Conservation (phyloP, 2,329 filamentous ascomycete genomes). For the Trichoderma polysporum region DNA sequence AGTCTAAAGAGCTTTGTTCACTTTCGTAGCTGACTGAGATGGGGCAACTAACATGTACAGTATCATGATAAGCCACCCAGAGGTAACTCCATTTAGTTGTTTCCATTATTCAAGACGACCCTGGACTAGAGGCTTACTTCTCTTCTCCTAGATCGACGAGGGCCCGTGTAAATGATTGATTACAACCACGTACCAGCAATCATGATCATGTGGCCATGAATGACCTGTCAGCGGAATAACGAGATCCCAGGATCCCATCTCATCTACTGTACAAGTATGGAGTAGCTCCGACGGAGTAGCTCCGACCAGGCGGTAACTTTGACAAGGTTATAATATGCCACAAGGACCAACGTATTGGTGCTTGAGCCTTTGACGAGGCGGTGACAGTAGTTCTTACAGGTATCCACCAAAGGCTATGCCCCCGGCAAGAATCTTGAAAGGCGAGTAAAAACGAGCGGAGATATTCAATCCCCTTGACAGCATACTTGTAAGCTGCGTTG, state of each 20-base stretch:
- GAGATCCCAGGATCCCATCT: background rate
- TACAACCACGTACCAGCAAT: background rate
- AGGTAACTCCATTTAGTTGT: too few species aligned
- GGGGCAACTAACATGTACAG: too few species aligned
- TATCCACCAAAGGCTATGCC: background rate
- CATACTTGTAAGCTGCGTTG: background rate
- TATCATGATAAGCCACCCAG: too few species aligned
- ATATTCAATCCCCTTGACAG: background rate
- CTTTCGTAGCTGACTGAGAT: too few species aligned
- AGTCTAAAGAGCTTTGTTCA: too few species aligned
- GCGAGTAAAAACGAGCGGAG: background rate
- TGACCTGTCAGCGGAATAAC: background rate
- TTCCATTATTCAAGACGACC: too few species aligned
- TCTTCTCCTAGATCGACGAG: background rate
- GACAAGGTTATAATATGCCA: background rate
- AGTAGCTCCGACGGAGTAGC: background rate
- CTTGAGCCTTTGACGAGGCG: background rate
- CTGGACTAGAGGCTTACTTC: background rate
- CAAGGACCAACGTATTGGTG: background rate
- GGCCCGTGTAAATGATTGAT: background rate
- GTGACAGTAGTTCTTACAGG: constrained; percentile 11
- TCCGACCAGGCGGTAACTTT: background rate
- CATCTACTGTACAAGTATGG: background rate
- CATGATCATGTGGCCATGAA: background rate
- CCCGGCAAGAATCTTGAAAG: background rate